phyloP scores from a whole-genome alignment of 1,284 basidiomycete genomes.

The Ustilago cynodontis region DNA sequence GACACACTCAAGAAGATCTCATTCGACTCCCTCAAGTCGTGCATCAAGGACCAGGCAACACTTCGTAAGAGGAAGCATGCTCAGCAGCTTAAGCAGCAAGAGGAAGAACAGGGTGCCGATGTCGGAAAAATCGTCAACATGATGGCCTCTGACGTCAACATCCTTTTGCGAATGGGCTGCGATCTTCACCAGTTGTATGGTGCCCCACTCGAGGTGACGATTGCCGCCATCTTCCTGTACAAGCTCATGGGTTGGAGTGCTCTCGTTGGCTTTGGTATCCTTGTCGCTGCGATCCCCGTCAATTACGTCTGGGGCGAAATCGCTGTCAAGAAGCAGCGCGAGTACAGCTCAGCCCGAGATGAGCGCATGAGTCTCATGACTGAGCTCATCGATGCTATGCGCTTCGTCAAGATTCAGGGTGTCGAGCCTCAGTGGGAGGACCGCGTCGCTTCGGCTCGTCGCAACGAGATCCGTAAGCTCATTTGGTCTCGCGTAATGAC shows the following conservation, averaged over 20 bases:
- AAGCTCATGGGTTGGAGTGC: conserved; percentile 85
- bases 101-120: conserved; percentile 68
- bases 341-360: conserved; percentile 79
- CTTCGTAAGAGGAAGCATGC: conserved; percentile 9
- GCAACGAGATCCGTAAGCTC: conserved; percentile 64
- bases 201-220: conserved; percentile 83
- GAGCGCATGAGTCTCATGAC: conserved; percentile 86
- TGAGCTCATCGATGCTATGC: conserved; percentile 79
- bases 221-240: conserved; percentile 72
- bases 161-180: conserved; percentile 71
- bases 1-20: conserved; percentile 24
- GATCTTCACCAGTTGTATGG: conserved; percentile 74
- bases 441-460: conserved; percentile 55
- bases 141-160: conserved; percentile 71
- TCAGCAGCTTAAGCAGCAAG: conserved; percentile 21
- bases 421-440: conserved; percentile 54
- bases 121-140: conserved; percentile 73
- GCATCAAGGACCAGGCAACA: conserved; percentile 2
- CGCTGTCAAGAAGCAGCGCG: conserved; percentile 80
- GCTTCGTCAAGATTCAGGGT: conserved; percentile 78
- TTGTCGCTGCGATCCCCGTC: conserved; percentile 80
- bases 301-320: conserved; percentile 78
- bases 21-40: conserved; percentile 25
- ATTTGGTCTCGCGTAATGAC: conserved; percentile 54
- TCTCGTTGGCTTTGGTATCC: conserved; percentile 84